These are phyloP conservation scores for Heritiera littoralis DNA, from an alignment of 345 rosid species.

Conservation along the genomic window DNA sequence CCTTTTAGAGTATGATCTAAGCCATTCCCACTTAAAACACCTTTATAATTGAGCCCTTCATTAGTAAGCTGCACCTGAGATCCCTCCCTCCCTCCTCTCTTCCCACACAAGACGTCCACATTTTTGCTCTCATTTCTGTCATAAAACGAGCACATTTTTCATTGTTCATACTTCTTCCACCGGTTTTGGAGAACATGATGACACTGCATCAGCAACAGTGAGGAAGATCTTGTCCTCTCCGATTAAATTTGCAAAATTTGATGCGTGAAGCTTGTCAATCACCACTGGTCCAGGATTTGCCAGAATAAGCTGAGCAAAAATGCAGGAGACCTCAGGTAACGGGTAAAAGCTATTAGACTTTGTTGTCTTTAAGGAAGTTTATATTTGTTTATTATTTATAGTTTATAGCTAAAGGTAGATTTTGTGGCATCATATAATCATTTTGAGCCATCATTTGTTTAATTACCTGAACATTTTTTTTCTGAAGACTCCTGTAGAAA, in stretches of 20 bases:
- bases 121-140: not conserved
- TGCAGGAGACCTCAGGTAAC: conserved; percentile 32
- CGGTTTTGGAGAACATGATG: conserved; percentile 57
- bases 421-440: not conserved
- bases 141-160: not conserved
- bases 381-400: not conserved
- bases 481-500: conserved; percentile 58
- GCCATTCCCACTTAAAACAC: conserved; percentile 3
- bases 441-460: not conserved
- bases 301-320: conserved; percentile 57
- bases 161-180: conserved; percentile 33
- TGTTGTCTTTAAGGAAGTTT: not conserved
- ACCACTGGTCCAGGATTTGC: conserved; percentile 92
- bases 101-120: not conserved
- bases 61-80: not conserved
- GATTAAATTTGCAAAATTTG: conserved; percentile 45
- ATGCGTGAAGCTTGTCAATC: conserved; percentile 76
- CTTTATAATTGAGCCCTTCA: not conserved
- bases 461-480: conserved; percentile 69
- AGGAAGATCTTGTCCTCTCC: conserved; percentile 76
- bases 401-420: not conserved
- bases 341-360: not conserved
- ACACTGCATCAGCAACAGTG: conserved; percentile 83
- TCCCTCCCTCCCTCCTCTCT: not conserved
- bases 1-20: not conserved